Percentiles rank a stretch among this genome's conserved stretches.
phyloP scores from a whole-genome alignment of 2,329 filamentous ascomycete species.

The Macrophomina pseudophaseolina region DNA sequence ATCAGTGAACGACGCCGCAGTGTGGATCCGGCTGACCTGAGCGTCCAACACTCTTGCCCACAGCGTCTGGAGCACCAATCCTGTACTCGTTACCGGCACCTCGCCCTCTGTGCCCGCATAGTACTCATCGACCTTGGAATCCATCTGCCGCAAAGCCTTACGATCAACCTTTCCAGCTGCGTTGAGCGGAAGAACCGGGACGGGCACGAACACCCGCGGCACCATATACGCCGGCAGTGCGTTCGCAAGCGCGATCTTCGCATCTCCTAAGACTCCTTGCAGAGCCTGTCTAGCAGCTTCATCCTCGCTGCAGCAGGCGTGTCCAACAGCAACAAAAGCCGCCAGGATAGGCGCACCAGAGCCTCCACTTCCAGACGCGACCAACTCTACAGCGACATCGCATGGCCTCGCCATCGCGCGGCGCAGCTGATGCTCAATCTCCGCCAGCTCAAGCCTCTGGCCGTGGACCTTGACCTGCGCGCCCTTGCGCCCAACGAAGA shows the following conservation, averaged over 20 bases:
- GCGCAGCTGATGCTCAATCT: constrained; percentile 31
- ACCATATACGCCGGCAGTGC: constrained; percentile 46
- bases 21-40: constrained; percentile 32
- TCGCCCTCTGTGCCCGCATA: not conserved
- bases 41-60: constrained; percentile 26
- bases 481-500: constrained; percentile 43
- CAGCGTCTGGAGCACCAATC: constrained; percentile 39
- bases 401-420: constrained; percentile 34
- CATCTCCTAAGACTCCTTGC: not conserved
- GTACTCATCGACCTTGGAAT: too few species aligned
- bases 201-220: constrained; percentile 45
- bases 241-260: constrained; percentile 20
- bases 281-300: not conserved
- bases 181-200: constrained; percentile 41
- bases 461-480: constrained; percentile 22
- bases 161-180: constrained; percentile 45
- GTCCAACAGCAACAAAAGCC: not conserved
- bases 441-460: constrained; percentile 10
- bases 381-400: constrained; percentile 7
- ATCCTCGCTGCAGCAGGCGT: not conserved
- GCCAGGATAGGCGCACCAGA: not conserved
- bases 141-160: constrained; percentile 11
- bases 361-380: constrained; percentile 45
- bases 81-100: constrained; percentile 39
- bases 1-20: constrained; percentile 47